Conservation (phyloP, 768 basidiomycete species). For the Tulasnella sp. region DNA sequence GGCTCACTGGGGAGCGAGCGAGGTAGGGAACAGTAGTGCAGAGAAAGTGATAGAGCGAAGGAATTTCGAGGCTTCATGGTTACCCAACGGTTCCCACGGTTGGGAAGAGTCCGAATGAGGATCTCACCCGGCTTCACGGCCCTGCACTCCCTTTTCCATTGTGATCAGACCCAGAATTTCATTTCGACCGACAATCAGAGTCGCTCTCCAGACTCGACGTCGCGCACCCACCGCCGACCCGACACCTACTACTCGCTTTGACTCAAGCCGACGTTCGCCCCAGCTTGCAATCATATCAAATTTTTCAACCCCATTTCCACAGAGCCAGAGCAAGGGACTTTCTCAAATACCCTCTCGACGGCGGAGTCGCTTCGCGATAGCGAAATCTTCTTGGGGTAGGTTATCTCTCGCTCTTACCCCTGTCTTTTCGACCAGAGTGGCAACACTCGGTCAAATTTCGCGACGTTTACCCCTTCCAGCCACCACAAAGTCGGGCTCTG, state of each 20-base stretch:
- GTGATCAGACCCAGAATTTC: not conserved
- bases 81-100: not conserved
- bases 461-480: not conserved
- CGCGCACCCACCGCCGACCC: not conserved
- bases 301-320: not conserved
- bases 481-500: constrained; percentile 2
- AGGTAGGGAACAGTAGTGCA: not conserved
- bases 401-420: not conserved
- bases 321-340: not conserved
- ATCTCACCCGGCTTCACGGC: not conserved
- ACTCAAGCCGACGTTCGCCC: not conserved
- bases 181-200: not conserved
- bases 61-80: constrained; percentile 6
- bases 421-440: not conserved
- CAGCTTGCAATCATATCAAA: not conserved
- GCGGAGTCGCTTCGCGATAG: constrained; percentile 11
- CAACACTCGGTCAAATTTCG: not conserved
- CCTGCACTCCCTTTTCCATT: not conserved
- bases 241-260: not conserved
- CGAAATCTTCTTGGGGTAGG: constrained; percentile 2
- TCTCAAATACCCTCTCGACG: constrained; percentile 4
- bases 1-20: not conserved
- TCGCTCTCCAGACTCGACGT: not conserved
- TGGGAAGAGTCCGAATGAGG: not conserved
- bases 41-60: constrained; percentile 2